Percentiles rank a stretch among this genome's conserved stretches.
These are phyloP conservation scores for Apiotrichum veenhuisii DNA, from an alignment of 1,284 basidiomycete genomes.

Conservation along the genomic window DNA sequence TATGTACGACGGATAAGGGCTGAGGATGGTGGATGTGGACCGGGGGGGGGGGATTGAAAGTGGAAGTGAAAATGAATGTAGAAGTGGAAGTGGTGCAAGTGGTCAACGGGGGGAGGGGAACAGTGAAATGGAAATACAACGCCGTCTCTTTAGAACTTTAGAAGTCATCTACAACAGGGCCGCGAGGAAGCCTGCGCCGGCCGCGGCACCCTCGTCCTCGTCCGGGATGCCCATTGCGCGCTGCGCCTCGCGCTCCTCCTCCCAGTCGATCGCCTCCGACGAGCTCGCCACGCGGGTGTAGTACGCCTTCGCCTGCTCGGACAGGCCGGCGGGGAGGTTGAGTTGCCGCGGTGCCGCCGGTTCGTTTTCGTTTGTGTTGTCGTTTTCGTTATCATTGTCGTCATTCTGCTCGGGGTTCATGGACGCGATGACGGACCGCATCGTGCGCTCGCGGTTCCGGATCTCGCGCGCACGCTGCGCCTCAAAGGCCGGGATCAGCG, in stretches of 20 bases:
- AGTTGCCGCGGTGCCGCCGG: not conserved
- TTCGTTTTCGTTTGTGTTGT: not conserved
- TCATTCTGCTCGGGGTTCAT: constrained; percentile 4
- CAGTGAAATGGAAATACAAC: not conserved
- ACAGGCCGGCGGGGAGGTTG: constrained; percentile 31
- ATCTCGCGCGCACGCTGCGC: constrained; percentile 33
- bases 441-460: constrained; percentile 34
- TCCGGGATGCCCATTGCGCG: constrained; percentile 37
- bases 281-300: constrained; percentile 32
- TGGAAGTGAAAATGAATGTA: too few relatives aligned
- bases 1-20: too few relatives aligned
- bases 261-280: constrained; percentile 46
- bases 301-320: constrained; percentile 29
- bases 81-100: not conserved
- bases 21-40: too few relatives aligned
- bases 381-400: not conserved
- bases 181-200: not conserved
- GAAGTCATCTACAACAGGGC: constrained; percentile 9
- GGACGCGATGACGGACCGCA: constrained; percentile 33
- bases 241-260: constrained; percentile 46
- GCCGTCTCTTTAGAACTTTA: too few relatives aligned
- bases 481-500: constrained; percentile 43
- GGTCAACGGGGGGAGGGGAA: not conserved
- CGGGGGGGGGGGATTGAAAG: too few relatives aligned
- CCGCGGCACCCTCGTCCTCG: constrained; percentile 25